phyloP scores from a whole-genome alignment of 148 eudicot genomes.

The Spergularia bocconei region DNA sequence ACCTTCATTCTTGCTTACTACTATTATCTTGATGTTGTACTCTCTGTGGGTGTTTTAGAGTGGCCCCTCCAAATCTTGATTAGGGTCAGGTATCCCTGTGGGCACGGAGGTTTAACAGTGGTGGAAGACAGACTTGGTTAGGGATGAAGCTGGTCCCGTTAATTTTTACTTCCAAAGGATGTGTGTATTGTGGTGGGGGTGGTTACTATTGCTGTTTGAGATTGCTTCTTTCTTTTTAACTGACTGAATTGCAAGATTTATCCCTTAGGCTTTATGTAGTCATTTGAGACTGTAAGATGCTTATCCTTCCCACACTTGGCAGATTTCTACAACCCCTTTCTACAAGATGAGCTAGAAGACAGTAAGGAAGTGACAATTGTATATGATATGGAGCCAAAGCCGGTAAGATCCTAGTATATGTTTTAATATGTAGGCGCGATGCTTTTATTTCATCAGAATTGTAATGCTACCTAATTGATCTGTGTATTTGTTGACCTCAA shows the following conservation, averaged over 20 bases:
- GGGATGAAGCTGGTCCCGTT: too few relatives aligned
- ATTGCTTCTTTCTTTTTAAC: neutral
- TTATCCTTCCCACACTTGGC: conserved; percentile 26
- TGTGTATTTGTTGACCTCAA: too few relatives aligned
- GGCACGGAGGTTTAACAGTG: too few relatives aligned
- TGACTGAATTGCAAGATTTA: neutral
- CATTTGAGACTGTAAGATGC: conserved; percentile 1
- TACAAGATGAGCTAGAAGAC: conserved; percentile 87
- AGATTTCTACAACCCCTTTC: conserved; percentile 86
- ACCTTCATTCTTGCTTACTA: too few relatives aligned
- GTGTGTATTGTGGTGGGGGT: neutral
- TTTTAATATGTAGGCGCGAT: neutral
- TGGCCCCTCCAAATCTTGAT: too few relatives aligned
- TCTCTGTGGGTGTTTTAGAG: too few relatives aligned
- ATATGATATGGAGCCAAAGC: conserved; percentile 71
- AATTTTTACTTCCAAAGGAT: too few relatives aligned
- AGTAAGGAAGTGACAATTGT: conserved; percentile 69
- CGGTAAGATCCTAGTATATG: conserved; percentile 47
- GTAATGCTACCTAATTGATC: neutral
- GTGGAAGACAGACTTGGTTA: too few relatives aligned
- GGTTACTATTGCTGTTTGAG: neutral
- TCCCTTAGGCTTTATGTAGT: neutral
- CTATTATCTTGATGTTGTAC: too few relatives aligned
- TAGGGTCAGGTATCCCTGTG: too few relatives aligned
- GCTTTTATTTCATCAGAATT: neutral